A percentile compares a stretch with the other conserved stretches of the same genome.
Evolutionary conservation across 192 early-diverging fungal species (phyloP).

Genomic region (Coemansia sp.): DNA sequence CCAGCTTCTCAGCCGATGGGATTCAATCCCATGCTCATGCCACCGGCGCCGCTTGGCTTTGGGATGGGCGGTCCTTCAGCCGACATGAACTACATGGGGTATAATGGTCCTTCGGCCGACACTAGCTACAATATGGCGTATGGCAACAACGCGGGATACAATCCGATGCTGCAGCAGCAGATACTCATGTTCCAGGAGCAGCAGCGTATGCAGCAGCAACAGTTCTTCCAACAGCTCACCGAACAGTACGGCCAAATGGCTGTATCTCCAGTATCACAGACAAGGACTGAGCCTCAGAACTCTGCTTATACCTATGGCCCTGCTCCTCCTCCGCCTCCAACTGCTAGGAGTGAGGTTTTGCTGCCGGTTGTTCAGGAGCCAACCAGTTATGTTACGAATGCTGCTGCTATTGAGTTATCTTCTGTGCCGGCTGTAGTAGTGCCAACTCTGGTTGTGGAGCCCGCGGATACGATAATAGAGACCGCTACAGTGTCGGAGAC

Average conservation of each 20-base stretch:
- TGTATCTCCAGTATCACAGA: background rate
- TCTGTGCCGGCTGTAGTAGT: background rate
- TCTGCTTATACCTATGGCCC: background rate
- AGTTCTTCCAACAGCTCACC: constrained; percentile 41
- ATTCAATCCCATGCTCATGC: constrained; percentile 18
- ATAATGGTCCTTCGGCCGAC: background rate
- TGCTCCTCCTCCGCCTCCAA: background rate
- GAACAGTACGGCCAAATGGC: constrained; percentile 41
- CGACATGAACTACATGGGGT: background rate
- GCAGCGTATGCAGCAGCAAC: constrained; percentile 48
- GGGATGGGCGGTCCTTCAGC: background rate
- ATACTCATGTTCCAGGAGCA: constrained; percentile 51
- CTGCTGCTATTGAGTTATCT: too few relatives aligned
- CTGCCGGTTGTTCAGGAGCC: background rate
- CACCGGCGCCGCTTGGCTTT: background rate
- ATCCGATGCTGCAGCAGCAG: constrained; percentile 35
- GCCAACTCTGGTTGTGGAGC: background rate
- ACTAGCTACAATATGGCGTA: background rate
- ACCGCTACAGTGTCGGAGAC: background rate
- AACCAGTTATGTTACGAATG: too few relatives aligned
- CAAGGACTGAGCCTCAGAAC: too few relatives aligned
- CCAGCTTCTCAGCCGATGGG: constrained; percentile 4
- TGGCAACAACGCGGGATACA: background rate
- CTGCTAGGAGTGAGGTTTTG: too few relatives aligned
- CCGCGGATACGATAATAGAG: background rate